Evolutionary conservation across 2,329 filamentous ascomycete species (phyloP).

Genomic region (Cordyceps cicadae): DNA sequence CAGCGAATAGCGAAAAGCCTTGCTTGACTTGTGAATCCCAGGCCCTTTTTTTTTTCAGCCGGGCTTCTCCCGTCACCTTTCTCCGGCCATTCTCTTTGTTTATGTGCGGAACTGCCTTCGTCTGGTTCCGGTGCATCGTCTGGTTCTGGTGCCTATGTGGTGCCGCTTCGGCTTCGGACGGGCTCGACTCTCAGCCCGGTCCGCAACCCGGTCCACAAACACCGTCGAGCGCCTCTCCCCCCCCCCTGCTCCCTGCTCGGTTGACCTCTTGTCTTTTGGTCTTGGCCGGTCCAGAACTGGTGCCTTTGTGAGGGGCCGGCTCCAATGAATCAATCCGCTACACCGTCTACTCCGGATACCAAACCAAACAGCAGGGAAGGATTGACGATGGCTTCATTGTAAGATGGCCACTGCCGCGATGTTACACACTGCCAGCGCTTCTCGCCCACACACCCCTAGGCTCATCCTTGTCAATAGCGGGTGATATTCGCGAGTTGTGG

Average conservation of each 20-base stretch:
- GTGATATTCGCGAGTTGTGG: neutral
- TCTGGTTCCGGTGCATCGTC: neutral
- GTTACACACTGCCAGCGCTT: neutral
- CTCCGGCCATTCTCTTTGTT: neutral
- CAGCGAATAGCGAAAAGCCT: neutral
- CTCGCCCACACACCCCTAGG: neutral
- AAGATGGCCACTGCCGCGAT: neutral
- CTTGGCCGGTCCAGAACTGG: too few relatives aligned
- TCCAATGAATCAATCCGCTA: neutral
- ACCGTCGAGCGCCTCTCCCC: too few relatives aligned
- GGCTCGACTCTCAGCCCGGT: constrained; percentile 6
- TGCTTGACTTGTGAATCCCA: neutral
- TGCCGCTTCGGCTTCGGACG: neutral
- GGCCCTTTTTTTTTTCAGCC: neutral
- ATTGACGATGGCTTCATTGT: neutral
- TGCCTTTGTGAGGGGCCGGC: neutral
- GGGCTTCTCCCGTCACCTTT: neutral
- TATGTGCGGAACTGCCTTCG: neutral
- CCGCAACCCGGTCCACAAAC: neutral
- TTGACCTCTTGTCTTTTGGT: neutral
- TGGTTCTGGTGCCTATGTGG: neutral
- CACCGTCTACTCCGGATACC: neutral
- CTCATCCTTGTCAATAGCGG: neutral
- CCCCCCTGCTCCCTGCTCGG: too few relatives aligned
- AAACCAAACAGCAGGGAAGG: neutral